phyloP scores from a whole-genome alignment of 176 grass and related monocot species.

The Puya raimondii region DNA sequence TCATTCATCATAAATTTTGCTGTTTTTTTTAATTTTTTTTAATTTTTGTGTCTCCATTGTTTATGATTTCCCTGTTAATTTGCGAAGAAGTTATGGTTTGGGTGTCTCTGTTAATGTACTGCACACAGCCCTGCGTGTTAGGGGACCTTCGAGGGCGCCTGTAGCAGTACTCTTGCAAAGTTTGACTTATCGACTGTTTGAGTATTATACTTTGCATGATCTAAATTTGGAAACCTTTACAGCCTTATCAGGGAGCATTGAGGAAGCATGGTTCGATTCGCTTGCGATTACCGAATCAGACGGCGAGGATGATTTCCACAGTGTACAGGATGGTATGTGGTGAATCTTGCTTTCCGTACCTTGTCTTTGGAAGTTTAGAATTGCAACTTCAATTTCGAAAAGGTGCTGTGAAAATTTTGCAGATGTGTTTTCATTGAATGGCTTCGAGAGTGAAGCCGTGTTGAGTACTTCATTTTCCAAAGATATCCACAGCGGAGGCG shows the following conservation, averaged over 20 bases:
- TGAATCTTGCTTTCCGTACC: neutral
- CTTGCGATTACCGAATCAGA: slow-evolving; percentile 53
- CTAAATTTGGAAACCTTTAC: slow-evolving; percentile 18
- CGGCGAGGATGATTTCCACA: slow-evolving; percentile 85
- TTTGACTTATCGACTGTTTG: neutral
- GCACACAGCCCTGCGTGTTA: no score
- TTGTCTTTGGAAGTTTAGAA: no score
- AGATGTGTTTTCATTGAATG: slow-evolving; percentile 57
- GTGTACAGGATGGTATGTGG: slow-evolving; percentile 76
- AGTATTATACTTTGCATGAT: slow-evolving; percentile 23
- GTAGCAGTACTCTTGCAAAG: no score
- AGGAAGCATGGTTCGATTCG: slow-evolving; percentile 87
- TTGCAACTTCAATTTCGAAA: no score
- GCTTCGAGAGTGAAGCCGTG: slow-evolving; percentile 41
- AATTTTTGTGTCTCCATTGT: no score
- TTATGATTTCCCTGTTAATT: no score
- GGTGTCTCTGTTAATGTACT: no score
- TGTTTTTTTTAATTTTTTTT: no score
- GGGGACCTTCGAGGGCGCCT: no score
- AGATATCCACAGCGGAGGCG: slow-evolving; percentile 31
- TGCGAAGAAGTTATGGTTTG: no score
- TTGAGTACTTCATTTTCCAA: slow-evolving; percentile 21
- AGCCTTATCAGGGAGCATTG: slow-evolving; percentile 46
- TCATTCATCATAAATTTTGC: no score
- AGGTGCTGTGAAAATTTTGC: slow-evolving; percentile 7